phyloP scores from a whole-genome alignment of 441 rosid genomes.

The Manihot esculenta region DNA sequence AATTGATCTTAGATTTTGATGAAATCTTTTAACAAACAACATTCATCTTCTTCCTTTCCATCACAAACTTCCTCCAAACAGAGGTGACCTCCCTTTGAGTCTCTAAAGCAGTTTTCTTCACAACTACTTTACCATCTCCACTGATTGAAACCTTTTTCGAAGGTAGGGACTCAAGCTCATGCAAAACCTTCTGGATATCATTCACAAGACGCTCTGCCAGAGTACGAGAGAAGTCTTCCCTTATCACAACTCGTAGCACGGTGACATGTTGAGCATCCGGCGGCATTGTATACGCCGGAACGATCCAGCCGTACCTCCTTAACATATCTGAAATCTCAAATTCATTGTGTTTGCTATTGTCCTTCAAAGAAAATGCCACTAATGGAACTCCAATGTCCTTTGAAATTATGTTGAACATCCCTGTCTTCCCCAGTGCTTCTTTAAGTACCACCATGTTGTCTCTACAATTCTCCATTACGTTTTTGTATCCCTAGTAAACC shows the following conservation, averaged over 20 bases:
- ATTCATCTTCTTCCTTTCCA: slow-evolving; percentile 42
- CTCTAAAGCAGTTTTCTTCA: slow-evolving; percentile 56
- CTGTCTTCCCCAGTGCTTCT: slow-evolving; percentile 63
- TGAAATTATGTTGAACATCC: slow-evolving; percentile 64
- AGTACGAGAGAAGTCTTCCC: slow-evolving; percentile 87
- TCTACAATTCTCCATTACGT: slow-evolving; percentile 80
- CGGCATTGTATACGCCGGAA: slow-evolving; percentile 89
- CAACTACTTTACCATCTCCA: slow-evolving; percentile 26
- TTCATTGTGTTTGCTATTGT: slow-evolving; percentile 59
- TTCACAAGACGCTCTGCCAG: slow-evolving; percentile 72
- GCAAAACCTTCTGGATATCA: slow-evolving; percentile 67
- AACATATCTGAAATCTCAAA: slow-evolving; percentile 70
- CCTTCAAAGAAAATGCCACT: slow-evolving; percentile 84
- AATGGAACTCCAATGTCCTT: slow-evolving; percentile 84
- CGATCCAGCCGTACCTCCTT: slow-evolving; percentile 86
- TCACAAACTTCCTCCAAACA: slow-evolving; percentile 38
- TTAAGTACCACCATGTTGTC: slow-evolving; percentile 65
- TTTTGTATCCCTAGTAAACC: slow-evolving; percentile 48
- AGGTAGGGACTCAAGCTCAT: slow-evolving; percentile 64
- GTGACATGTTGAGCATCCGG: slow-evolving; percentile 82
- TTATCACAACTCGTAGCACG: slow-evolving; percentile 77
- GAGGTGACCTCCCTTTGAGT: slow-evolving; percentile 51
- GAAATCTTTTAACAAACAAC: neutral
- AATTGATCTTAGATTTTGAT: no score
- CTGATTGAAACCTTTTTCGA: slow-evolving; percentile 36